Base-by-base conservation (phyloP, 306 rosid genomes). In the Quercus wislizeni region DNA sequence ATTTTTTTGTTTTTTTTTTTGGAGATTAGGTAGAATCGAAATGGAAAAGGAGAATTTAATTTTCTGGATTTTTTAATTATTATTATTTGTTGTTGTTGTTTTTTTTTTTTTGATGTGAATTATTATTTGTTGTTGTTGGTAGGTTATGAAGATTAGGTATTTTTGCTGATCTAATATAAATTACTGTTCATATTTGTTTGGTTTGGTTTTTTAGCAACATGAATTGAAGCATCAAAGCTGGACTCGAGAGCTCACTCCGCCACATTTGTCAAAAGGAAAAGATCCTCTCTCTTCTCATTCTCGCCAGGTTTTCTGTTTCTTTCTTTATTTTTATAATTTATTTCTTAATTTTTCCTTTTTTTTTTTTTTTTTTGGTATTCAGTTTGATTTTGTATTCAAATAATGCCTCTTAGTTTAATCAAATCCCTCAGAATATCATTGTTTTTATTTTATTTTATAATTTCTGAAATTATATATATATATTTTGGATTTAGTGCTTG, bases 221-320 rank as follows among this genome's bases (percentile, higher is more conserved):
- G 93, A 83, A 81, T 74, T 81, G 55, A 35, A 65, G 76, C 79
- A 76, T 67, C 95, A 91, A 86, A 95, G 97, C 91, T 95, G 96
- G 98, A 91, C 90, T 51, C 85, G 59, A 80, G 99, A 95, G 90
- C 80, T 86, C 1, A 80, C 80, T 83, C 98, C 94, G 7, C 96
- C 88, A 21, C 88, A 87, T 83, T 64, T 86, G 73, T 89, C 88
- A 59, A 91, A 86, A 81, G 83, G 87, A 59, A 91, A 86, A 81
- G 84, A 87, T 78, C 93, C 90, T 70, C 72, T 71, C 64, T 80
- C 93, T 79, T 80, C 92, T 84, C 85, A 85, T 79, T 80, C 92
- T 84, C 85, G 86, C 80, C 87, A 95, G 99, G 99, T 95, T 88
- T 85, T 57, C 74, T 80, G 23, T 82, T 86, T 79, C 86, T 69